Conservation (phyloP, 164 flowering plant species). For the Vitis labrusca region DNA sequence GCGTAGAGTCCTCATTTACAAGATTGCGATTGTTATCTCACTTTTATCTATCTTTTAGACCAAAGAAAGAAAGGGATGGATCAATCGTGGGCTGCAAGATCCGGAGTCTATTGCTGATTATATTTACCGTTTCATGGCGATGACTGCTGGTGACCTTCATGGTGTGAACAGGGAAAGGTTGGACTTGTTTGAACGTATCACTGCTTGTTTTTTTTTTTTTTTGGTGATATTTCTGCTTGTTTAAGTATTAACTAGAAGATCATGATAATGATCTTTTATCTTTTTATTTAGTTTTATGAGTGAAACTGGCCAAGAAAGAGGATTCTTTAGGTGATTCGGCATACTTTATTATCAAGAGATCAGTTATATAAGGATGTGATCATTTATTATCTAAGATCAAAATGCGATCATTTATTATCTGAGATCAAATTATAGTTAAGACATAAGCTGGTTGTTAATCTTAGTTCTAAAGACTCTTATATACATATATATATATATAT, state of each 20-base stretch:
- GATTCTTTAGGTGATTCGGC: neutral
- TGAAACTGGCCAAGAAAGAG: neutral
- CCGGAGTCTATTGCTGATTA: conserved; percentile 98
- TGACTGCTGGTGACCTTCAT: conserved; percentile 78
- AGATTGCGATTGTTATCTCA: neutral
- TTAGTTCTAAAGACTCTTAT: conserved; percentile 59
- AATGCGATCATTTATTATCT: conserved; percentile 7
- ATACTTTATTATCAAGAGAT: neutral
- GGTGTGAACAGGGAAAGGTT: conserved; percentile 91
- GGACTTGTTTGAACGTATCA: neutral
- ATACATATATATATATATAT: too few relatives aligned
- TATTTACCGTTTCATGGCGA: conserved; percentile 93
- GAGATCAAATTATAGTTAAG: too few relatives aligned
- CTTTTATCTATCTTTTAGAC: conserved; percentile 43
- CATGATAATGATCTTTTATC: neutral
- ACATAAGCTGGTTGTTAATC: too few relatives aligned
- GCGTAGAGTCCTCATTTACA: neutral
- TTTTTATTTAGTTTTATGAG: neutral
- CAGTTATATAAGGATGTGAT: neutral
- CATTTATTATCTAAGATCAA: conserved; percentile 61
- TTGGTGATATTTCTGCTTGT: conserved; percentile 27
- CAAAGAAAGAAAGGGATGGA: conserved; percentile 92
- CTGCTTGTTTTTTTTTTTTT: neutral
- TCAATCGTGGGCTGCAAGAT: conserved; percentile 86
- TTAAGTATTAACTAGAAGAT: too few relatives aligned